Evolutionary conservation across 331 rosid species (phyloP), one percentile per base, ranked within the genome.

Genomic region (Cydonia oblonga): DNA sequence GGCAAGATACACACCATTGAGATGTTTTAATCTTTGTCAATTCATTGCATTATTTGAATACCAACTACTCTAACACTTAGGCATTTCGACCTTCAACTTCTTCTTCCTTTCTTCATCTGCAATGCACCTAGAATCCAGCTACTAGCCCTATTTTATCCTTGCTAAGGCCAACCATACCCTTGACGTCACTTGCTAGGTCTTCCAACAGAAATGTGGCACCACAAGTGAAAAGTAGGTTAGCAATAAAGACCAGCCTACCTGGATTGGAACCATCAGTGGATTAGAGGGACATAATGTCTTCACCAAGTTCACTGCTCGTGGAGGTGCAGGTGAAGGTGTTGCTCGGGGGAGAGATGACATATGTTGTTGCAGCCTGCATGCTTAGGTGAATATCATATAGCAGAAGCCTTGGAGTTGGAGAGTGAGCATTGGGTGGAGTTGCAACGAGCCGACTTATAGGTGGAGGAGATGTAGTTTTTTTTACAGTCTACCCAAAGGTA

Each of bases 81-180:
- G n/a, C n/a, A n/a, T n/a, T n/a, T n/a, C n/a, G n/a, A n/a, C n/a
- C n/a, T n/a, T n/a, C n/a, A n/a, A n/a, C n/a, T n/a, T n/a, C n/a
- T n/a, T n/a, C n/a, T n/a, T n/a, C n/a, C n/a, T n/a, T n/a, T n/a
- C n/a, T n/a, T n/a, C n/a, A n/a, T n/a, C n/a, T n/a, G n/a, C n/a
- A n/a, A n/a, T n/a, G n/a, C n/a, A n/a, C n/a, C n/a, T n/a, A n/a
- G n/a, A n/a, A n/a, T n/a, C n/a, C n/a, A n/a, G n/a, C n/a, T n/a
- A n/a, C n/a, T n/a, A 90, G 67, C 1, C 87, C 79, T 10, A 78
- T 79, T 32, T 71, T 77, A 0, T 75, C 71, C 77, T 83, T 84
- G 0, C 89, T 91, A 5, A 88, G 80, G 76, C 91, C 87, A 19
- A 73, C 84, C 66, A 88, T 79, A 8, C 93, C 93, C 46, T 40